phyloP scores from a whole-genome alignment of 2,329 filamentous ascomycete genomes.

The Microsporum canis region DNA sequence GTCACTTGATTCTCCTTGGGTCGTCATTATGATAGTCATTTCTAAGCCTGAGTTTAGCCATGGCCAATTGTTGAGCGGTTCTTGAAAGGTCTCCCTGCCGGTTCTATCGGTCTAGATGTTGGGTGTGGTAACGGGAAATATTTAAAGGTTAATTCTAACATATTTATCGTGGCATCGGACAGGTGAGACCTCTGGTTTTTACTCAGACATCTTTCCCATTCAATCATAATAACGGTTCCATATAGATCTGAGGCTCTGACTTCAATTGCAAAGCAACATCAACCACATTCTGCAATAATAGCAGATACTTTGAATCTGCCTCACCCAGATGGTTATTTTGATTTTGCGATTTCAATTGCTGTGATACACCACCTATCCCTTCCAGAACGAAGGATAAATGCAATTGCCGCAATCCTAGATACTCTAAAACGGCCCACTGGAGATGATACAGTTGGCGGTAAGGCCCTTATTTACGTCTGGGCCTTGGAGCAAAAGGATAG shows the following conservation, averaged over 20 bases:
- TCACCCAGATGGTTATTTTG: constrained; percentile 53
- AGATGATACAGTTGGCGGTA: constrained; percentile 39
- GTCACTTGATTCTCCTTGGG: not conserved
- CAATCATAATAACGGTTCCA: constrained; percentile 6
- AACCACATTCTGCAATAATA: constrained; percentile 58
- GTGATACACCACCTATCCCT: constrained; percentile 92
- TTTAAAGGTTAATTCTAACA: constrained; percentile 60
- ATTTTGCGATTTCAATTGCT: constrained; percentile 89
- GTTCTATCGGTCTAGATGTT: constrained; percentile 75
- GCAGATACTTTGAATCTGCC: constrained; percentile 78
- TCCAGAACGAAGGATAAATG: constrained; percentile 56
- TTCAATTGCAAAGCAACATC: constrained; percentile 46
- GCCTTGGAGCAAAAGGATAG: constrained; percentile 83
- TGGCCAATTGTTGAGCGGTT: constrained; percentile 88
- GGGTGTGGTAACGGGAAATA: constrained; percentile 98
- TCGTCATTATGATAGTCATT: not conserved
- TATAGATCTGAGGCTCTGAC: constrained; percentile 47
- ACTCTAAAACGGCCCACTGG: constrained; percentile 40
- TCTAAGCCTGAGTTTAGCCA: constrained; percentile 41
- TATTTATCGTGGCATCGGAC: constrained; percentile 79
- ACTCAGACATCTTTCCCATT: constrained; percentile 1
- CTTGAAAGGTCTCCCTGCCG: constrained; percentile 52
- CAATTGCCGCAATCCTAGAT: constrained; percentile 58
- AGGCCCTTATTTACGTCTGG: constrained; percentile 82
- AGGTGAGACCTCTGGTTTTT: constrained; percentile 43